Evolutionary conservation across 306 rosid species (phyloP).

Genomic region (Castanospermum australe): DNA sequence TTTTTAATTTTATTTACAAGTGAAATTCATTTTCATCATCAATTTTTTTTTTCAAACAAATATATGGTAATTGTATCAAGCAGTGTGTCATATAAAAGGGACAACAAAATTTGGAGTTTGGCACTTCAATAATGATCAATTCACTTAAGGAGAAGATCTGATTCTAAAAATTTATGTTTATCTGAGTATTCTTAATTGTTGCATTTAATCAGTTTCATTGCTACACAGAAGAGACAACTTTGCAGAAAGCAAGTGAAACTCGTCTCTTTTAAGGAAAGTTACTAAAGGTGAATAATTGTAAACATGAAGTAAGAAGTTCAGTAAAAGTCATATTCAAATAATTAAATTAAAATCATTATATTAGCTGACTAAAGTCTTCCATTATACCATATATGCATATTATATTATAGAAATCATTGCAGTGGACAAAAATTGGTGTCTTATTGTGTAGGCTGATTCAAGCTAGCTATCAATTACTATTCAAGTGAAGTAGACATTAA

Average conservation of each 20-base stretch:
- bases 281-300: neutral
- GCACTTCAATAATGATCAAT: too few species aligned
- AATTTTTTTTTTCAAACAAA: neutral
- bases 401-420: slow-evolving; percentile 17
- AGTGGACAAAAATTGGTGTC: neutral
- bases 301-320: neutral
- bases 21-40: neutral
- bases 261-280: neutral
- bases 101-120: neutral
- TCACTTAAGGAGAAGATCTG: neutral
- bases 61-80: neutral
- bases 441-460: neutral
- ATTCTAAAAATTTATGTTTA: neutral
- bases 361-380: slow-evolving; percentile 9
- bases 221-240: neutral
- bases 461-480: neutral
- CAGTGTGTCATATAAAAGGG: neutral
- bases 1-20: too few species aligned
- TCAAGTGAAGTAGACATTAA: neutral
- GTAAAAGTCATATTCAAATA: slow-evolving; percentile 1
- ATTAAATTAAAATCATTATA: neutral
- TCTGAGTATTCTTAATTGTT: neutral
- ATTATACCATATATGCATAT: neutral
- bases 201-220: neutral
- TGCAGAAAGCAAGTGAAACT: slow-evolving; percentile 3